Conservation (phyloP, 345 rosid species). For the Eucalyptus tenuipes region DNA sequence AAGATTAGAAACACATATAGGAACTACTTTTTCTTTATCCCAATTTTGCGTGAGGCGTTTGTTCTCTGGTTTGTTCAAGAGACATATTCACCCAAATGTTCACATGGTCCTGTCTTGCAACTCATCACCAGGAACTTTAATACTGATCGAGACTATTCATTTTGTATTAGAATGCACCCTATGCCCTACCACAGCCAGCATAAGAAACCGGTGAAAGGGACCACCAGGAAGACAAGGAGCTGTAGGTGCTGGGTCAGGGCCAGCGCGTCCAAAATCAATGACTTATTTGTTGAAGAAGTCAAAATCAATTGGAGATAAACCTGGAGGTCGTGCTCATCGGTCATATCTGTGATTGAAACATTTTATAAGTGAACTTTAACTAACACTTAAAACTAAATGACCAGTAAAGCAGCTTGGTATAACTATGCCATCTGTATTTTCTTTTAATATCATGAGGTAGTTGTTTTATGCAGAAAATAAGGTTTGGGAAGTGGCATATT, state of each 20-base stretch:
- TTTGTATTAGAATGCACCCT: not conserved
- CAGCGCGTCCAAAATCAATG: not conserved
- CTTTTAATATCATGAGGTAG: not conserved
- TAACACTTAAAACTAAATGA: not conserved
- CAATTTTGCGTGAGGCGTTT: not conserved
- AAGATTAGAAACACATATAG: not conserved
- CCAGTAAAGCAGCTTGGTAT: not conserved
- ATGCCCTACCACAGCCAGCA: not conserved
- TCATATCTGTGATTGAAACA: not conserved
- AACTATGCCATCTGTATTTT: not conserved
- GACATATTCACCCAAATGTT: not conserved
- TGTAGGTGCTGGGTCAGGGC: not conserved
- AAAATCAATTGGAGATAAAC: not conserved
- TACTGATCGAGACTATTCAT: not conserved
- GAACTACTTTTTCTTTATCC: not conserved
- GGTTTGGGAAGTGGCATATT: not conserved
- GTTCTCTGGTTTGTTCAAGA: not conserved
- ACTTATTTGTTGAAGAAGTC: not conserved
- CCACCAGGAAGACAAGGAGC: not conserved
- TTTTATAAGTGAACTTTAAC: not conserved
- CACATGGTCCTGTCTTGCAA: slow-evolving; percentile 11
- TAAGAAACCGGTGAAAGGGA: not conserved
- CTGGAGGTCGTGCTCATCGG: not conserved
- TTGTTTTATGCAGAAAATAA: not conserved
- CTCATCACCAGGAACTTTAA: not conserved